These are phyloP conservation scores for Kodamaea neixiangensis DNA, from an alignment of 805 yeast species.

Conservation along the genomic window DNA sequence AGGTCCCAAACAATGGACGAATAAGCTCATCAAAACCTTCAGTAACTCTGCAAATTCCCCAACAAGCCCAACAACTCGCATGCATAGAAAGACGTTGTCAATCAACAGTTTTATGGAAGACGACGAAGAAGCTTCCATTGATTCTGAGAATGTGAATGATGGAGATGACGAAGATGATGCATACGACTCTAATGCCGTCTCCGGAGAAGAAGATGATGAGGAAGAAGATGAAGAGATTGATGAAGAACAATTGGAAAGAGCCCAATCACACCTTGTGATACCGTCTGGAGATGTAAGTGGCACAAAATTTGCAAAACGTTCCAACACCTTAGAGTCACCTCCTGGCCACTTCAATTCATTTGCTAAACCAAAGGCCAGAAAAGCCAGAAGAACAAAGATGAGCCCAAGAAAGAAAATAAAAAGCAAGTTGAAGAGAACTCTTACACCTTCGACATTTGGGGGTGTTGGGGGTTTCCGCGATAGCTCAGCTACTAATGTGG, in stretches of 20 bases:
- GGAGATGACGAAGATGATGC: conserved; percentile 13
- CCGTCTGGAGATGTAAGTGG: conserved; percentile 39
- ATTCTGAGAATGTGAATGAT: conserved; percentile 22
- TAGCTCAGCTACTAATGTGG: conserved; percentile 10
- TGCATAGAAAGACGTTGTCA: not conserved
- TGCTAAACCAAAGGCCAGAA: conserved; percentile 45
- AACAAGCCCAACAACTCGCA: not conserved
- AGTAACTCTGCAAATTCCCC: conserved; percentile 18
- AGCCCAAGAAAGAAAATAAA: conserved; percentile 6
- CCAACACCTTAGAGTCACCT: conserved; percentile 49
- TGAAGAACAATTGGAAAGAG: conserved; percentile 19
- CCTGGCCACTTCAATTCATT: conserved; percentile 13
- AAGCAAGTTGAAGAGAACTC: conserved; percentile 11
- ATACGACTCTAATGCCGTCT: not conserved
- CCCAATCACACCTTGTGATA: conserved; percentile 35
- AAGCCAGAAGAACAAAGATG: conserved; percentile 17
- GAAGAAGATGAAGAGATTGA: conserved; percentile 14
- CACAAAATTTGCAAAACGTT: conserved; percentile 40
- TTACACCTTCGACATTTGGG: conserved; percentile 13
- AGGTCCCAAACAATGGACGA: conserved; percentile 21
- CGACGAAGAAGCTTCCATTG: conserved; percentile 23
- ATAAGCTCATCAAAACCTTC: conserved; percentile 25
- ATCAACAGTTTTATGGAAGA: conserved; percentile 8
- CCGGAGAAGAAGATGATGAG: conserved; percentile 14
- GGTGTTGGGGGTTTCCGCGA: conserved; percentile 16